Base-by-base conservation (phyloP, 176 grass and related monocot genomes). In the Rhipidocladum racemiflorum region DNA sequence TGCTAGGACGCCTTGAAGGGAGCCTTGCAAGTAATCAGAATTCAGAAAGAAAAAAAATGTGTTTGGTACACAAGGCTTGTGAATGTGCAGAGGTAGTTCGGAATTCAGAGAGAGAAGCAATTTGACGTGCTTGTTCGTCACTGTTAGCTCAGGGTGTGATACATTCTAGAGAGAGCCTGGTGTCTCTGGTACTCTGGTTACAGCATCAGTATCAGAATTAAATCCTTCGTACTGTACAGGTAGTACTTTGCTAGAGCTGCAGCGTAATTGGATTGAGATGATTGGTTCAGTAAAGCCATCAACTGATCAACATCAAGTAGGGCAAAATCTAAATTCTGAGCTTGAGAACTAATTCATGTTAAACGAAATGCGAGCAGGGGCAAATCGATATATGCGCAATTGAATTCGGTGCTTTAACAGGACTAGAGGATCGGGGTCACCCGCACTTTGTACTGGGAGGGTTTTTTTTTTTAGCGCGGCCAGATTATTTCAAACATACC, bases 1-100 rank as follows among this genome's bases (percentile, higher is more conserved):
- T 20, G 42, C 28, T 18, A 20, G 61, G 53, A 54, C 57, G 59
- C 49, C 38, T 81, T 21, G 27, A 51, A 4, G 23, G 54, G 65
- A 83, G 57, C 72, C 85, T 83, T 87, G 85, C 85, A 83, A 87
- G 85, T 75, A 87, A 87, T 38, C 85, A 49, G 9, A 40, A 5
- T 34, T 34, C 1, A 34, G 32, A 34, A 34, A n/a, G n/a, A n/a
- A n/a, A n/a, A n/a, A n/a, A n/a, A n/a, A 23, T 75, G 83, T 83
- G 79, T 36, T 76, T 21, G 20, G 5, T 4, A 57, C 17, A 9
- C 49, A 18, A 59, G 30, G 49, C 59, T 25, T 43, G 76, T 43
- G 75, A 61, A 14, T 61, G 39, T 78, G 66, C 68, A 57, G 60
- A 34, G 53, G 69, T 89, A 76, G 82, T 68, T 85, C 9, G 43